Percentiles rank a stretch among this genome's conserved stretches.
phyloP scores from a whole-genome alignment of 2,329 filamentous ascomycete species.

The Fusarium devonianum region DNA sequence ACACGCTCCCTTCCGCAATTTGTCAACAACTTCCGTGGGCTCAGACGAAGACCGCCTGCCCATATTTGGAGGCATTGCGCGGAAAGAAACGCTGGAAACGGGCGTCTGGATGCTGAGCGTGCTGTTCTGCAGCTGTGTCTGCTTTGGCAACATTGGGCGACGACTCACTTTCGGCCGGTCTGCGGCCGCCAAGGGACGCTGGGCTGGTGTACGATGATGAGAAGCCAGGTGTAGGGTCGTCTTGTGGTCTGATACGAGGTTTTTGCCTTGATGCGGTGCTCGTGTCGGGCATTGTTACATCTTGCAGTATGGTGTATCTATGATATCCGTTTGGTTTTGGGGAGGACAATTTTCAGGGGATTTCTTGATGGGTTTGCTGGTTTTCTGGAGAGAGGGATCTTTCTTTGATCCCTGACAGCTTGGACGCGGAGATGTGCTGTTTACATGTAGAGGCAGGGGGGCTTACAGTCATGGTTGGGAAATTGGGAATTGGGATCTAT shows the following conservation, averaged over 20 bases:
- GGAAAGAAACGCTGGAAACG: constrained; percentile 71
- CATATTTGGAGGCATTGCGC: constrained; percentile 60
- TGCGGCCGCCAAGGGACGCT: constrained; percentile 53
- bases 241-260: background rate
- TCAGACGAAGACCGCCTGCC: constrained; percentile 22
- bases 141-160: constrained; percentile 94
- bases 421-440: constrained; percentile 17
- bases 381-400: background rate
- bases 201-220: constrained; percentile 52
- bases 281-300: background rate
- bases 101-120: constrained; percentile 93
- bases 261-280: background rate
- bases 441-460: background rate
- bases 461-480: background rate
- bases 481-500: background rate
- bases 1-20: constrained; percentile 39
- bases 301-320: constrained; percentile 12
- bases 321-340: constrained; percentile 9
- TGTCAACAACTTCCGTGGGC: constrained; percentile 17
- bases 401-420: background rate
- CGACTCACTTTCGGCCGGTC: constrained; percentile 68
- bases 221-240: background rate
- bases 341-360: constrained; percentile 1
- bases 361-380: constrained; percentile 1
- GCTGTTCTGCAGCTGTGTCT: constrained; percentile 91